Percentiles rank a stretch among this genome's conserved stretches.
Evolutionary conservation across 2,329 filamentous ascomycete species (phyloP).

Genomic region (Diplodia sapinea): DNA sequence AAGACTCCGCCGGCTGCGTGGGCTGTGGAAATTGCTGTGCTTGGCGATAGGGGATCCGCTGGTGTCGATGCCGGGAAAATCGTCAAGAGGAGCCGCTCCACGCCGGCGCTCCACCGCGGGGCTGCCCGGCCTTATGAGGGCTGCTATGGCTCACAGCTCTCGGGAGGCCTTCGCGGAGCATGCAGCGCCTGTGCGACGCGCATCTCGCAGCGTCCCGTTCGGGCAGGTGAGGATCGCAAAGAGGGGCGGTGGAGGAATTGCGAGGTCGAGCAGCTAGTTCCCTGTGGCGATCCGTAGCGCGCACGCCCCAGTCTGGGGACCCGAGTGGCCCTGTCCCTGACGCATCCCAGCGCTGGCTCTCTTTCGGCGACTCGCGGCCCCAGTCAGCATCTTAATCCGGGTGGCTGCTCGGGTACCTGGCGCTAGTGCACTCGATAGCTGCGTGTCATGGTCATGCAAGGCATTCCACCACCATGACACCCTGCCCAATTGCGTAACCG

Average conservation of each 20-base stretch:
- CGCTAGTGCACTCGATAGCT: constrained; percentile 30
- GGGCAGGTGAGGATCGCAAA: constrained; percentile 14
- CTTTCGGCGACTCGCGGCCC: background rate
- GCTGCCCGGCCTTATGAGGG: constrained; percentile 15
- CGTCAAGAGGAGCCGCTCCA: constrained; percentile 5
- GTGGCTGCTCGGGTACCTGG: constrained; percentile 29
- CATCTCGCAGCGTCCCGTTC: constrained; percentile 6
- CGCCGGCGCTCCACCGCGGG: background rate
- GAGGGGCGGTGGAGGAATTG: constrained; percentile 1
- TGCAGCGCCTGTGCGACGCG: background rate
- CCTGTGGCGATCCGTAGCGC: constrained; percentile 20
- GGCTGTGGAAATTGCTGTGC: constrained; percentile 27
- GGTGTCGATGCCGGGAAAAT: background rate
- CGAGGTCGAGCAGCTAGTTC: background rate
- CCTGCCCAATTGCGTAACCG: constrained; percentile 21
- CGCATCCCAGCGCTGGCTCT: background rate
- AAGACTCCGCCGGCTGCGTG: constrained; percentile 17
- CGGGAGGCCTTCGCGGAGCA: background rate
- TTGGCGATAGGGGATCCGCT: constrained; percentile 23
- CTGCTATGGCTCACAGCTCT: background rate
- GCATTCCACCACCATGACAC: constrained; percentile 19
- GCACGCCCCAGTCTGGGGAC: constrained; percentile 21
- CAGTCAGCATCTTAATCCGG: constrained; percentile 27
- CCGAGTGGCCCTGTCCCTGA: constrained; percentile 2
- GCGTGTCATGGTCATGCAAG: constrained; percentile 31